Evolutionary conservation across 2,329 filamentous ascomycete species (phyloP), one percentile per base, ranked within the genome.

Genomic region (Stemphylium beticola): DNA sequence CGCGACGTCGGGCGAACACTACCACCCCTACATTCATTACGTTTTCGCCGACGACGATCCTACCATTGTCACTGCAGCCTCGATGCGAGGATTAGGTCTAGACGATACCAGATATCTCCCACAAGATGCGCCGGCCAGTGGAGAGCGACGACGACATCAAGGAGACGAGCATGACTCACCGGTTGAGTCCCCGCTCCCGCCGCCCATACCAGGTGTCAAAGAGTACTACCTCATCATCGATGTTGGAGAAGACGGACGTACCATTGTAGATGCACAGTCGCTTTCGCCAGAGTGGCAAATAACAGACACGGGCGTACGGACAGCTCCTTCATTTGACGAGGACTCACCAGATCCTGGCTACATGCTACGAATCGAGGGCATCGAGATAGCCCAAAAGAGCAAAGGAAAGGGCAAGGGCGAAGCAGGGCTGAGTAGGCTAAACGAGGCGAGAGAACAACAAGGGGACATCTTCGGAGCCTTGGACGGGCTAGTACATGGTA

Each of bases 11-110:
- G 83, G 86, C 65, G 85, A 90, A 40, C 90, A 91, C 58, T 83
- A 91, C 67, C 93, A 98, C 73, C 95, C 93, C 1, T 87, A 85
- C 48, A 87, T 96, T 1, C 92, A 93, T 78, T 98, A 98, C 78
- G 84, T 98, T 69, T 98, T 99, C 79, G 85, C 86, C 65, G 93
- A 98, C 75, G 95, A 98, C 76, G 92, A 97, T 70, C 85, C 87
- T 2, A 89, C 93, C 41, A 79, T 90, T 39, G 80, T 96, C 33
- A 89, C 89, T 1, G 82, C 86, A 33, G 87, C 89, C 2, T 82
- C 83, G 4, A 74, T 87, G 55, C 79, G 81, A 31, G 80, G 81
- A 17, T 72, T 87, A 74, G 75, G 85, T 72, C 49, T 78, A 32
- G 71, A 76, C 49, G 73, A 76, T 29, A 78, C 53, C 77, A 80